Conservation (phyloP, 2,329 filamentous ascomycete species). For the Clarireedia homoeocarpa region DNA sequence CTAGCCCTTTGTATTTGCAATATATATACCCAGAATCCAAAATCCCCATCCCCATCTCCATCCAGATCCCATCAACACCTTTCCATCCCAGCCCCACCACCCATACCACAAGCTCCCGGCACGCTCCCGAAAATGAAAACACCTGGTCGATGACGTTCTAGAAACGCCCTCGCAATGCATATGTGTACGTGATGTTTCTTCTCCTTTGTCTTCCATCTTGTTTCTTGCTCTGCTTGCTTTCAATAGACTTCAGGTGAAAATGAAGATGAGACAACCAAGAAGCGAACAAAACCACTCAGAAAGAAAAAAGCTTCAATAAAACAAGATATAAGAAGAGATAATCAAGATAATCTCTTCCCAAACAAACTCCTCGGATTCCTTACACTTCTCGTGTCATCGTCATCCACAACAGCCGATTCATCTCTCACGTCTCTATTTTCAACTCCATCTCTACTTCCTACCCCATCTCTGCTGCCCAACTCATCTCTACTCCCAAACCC, state of each 20-base stretch:
- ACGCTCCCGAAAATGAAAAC: too few relatives aligned
- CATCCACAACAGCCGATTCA: conserved; percentile 5
- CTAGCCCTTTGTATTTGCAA: too few relatives aligned
- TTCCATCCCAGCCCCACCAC: too few relatives aligned
- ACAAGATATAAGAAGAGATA: conserved; percentile 5
- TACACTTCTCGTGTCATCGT: conserved; percentile 17
- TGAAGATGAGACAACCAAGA: background rate
- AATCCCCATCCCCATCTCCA: too few relatives aligned
- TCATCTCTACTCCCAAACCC: background rate
- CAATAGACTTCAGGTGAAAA: background rate
- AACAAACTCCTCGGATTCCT: conserved; percentile 28
- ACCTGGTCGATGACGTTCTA: background rate
- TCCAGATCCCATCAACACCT: too few relatives aligned
- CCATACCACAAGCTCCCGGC: too few relatives aligned
- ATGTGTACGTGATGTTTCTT: background rate
- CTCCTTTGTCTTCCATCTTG: background rate
- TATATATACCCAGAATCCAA: too few relatives aligned
- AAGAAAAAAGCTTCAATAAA: background rate
- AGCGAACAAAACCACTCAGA: background rate
- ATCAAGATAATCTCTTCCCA: conserved; percentile 27
- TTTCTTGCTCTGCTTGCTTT: background rate
- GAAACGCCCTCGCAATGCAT: background rate
- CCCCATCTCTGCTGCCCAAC: background rate
- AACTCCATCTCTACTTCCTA: background rate
- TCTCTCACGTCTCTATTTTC: background rate